A percentile compares a stretch with the other conserved stretches of the same genome.
These are phyloP conservation scores for Kwoniella mangroviensis DNA, from an alignment of 768 basidiomycete genomes.

Conservation along the genomic window DNA sequence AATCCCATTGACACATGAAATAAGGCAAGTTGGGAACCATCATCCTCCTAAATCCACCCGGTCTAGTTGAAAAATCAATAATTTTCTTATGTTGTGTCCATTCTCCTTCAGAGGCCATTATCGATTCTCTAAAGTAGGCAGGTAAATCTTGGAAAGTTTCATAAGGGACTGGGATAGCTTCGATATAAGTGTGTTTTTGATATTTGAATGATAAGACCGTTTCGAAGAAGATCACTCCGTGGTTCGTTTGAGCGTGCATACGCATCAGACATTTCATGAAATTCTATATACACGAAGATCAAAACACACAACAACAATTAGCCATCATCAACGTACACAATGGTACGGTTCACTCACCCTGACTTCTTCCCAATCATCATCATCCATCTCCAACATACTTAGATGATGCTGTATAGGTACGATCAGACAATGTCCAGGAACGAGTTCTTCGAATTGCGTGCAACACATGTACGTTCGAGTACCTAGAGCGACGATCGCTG, in stretches of 20 bases:
- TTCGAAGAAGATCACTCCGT: conserved; percentile 94
- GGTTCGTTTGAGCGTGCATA: conserved; percentile 90
- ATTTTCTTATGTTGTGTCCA: conserved; percentile 99
- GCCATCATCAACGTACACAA: no score
- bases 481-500: conserved; percentile 86
- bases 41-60: conserved; percentile 89
- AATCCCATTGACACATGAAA: conserved; percentile 98
- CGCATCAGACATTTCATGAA: conserved; percentile 92
- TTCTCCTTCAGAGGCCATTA: conserved; percentile 87
- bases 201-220: conserved; percentile 83
- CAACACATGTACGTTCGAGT: conserved; percentile 89
- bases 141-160: conserved; percentile 83
- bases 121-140: conserved; percentile 96
- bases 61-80: conserved; percentile 86
- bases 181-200: conserved; percentile 91
- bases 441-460: conserved; percentile 83
- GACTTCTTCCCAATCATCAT: conserved; percentile 98
- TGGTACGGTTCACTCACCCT: conserved; percentile 63
- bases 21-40: conserved; percentile 98
- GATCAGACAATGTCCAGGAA: conserved; percentile 89
- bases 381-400: conserved; percentile 87
- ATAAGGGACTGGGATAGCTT: conserved; percentile 91
- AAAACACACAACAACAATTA: background rate
- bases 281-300: conserved; percentile 60
- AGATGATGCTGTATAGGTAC: conserved; percentile 95